These are phyloP conservation scores for Baorangia bicolor DNA, from an alignment of 768 basidiomycete genomes.

Conservation along the genomic window DNA sequence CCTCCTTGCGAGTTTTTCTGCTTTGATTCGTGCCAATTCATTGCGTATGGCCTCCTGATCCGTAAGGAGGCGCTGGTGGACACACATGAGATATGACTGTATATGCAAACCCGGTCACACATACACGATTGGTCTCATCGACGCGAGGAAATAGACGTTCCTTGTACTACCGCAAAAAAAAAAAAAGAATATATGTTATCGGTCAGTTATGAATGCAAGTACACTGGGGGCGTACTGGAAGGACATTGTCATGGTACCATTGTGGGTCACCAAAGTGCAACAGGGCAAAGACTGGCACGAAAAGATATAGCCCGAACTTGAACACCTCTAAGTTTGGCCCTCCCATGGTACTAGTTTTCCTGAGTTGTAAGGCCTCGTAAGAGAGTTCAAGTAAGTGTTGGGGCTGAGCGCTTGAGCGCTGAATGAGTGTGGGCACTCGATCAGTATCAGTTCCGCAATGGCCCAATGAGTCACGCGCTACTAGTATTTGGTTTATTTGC, in stretches of 20 bases:
- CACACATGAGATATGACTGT: constrained; percentile 7
- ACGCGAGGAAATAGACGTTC: constrained; percentile 67
- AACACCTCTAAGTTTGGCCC: constrained; percentile 86
- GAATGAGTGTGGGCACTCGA: too few species aligned
- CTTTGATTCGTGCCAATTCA: constrained; percentile 71
- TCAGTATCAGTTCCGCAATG: too few species aligned
- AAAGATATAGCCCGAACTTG: constrained; percentile 86
- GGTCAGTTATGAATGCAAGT: neutral
- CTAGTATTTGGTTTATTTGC: neutral
- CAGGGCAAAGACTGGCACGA: constrained; percentile 77
- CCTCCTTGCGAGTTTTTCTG: constrained; percentile 49
- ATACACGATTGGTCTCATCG: constrained; percentile 54
- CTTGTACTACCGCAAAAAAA: constrained; percentile 53
- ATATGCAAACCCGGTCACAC: constrained; percentile 5
- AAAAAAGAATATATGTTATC: neutral
- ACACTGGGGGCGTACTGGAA: constrained; percentile 53
- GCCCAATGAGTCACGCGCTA: neutral
- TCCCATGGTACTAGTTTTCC: constrained; percentile 50
- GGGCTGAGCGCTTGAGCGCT: too few species aligned
- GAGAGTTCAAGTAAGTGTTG: constrained; percentile 37
- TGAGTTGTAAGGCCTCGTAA: constrained; percentile 50
- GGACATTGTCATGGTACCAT: constrained; percentile 78
- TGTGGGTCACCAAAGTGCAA: constrained; percentile 86
- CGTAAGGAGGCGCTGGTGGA: constrained; percentile 55
- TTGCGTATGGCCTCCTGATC: constrained; percentile 64